Base-by-base conservation (phyloP, 257 asterid species). In the Nicotiana paniculata region DNA sequence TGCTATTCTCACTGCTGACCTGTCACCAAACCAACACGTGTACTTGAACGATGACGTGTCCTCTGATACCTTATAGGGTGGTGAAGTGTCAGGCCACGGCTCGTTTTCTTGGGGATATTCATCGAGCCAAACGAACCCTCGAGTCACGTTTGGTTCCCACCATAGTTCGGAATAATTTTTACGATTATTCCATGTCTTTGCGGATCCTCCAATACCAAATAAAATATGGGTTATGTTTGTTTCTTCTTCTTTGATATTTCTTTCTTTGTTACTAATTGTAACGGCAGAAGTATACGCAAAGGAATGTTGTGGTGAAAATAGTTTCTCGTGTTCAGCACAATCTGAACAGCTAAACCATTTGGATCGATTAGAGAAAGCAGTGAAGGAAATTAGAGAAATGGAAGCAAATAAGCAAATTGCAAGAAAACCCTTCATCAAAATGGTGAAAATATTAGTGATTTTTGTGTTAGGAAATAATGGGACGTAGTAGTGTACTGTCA, bases 41-140 rank as follows among this genome's bases (percentile, higher is more conserved):
- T 93, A 96, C 82, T 81, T 83, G 81, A 93, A 91, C 79, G 82
- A 26, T 3, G 89, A 66, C 18, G 98, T 91, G 83, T 91, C 87
- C 59, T 81, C 90, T 0, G 97, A 93, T 3, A 92, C 87, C 32
- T 74, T 82, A 57, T 86, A 90, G 9, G 90, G 92, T 6, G 93
- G 96, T 3, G 96, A 91, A 4, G 82, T 85, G 1, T 24, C 86
- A 32, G 90, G 90, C 94, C 97, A 90, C 3, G 77, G 6, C 6
- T 43, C 61, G 12, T 30, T 37, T 5, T 30, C 65, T 24, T 30
- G 74, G 0, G 94, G 97, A 15, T 46, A 69, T 74, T 70, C 80
- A 54, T 96, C 97, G 3, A 94, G 93, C 97, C 97, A 96, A 3
- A 94, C 93, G 82, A 81, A 88, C 75, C 99, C 99, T 28, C 97